Evolutionary conservation across 2,329 filamentous ascomycete genomes (phyloP), one percentile per base, ranked within the genome.

Genomic region (Fusarium nodosum): DNA sequence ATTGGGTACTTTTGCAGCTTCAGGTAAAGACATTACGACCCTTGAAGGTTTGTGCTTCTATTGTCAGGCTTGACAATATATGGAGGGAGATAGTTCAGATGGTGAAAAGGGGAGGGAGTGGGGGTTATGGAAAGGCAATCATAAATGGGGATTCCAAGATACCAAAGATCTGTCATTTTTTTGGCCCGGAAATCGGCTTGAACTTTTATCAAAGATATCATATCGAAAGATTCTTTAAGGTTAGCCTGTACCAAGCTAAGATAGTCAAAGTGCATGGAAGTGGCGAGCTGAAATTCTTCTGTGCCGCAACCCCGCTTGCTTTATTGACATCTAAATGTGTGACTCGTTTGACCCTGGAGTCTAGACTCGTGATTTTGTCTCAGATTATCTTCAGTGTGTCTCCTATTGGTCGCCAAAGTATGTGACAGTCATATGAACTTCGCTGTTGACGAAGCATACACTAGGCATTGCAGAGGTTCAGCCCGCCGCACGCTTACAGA

Each of bases 231-330:
- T n/a, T 39, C 12, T 6, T 15, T 3, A 20, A 8, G 2, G 26
- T 10, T 15, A 38, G 16, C 2, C 16, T 24, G 5, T 10, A 22
- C 48, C 31, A 52, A 12, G 26, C 26, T 5, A 8, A n/a, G 20
- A 39, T 30, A 12, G 18, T 16, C n/a, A 31, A 26, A 20, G 6
- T 9, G 26, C 36, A 16, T 10, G 18, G 7, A 13, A 28, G 48
- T 52, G 48, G 36, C 48, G 12, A 52, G 48, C 48, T 52, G 48
- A 41, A 52, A 26, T n/a, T 34, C 8, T 12, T 34, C 33, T 16
- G 16, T 38, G 15, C 5, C 16, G 2, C 8, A 41, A 52, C 36
- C 48, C 48, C 48, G 26, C 48, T n/a, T 22, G 26, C 20, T 46
- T 16, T 15, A 46, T 28, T 5, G 12, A 10, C 15, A 15, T 15